Evolutionary conservation across 352 stramenopile species (phyloP).

Genomic region (Phytopythium chamaehyphon): DNA sequence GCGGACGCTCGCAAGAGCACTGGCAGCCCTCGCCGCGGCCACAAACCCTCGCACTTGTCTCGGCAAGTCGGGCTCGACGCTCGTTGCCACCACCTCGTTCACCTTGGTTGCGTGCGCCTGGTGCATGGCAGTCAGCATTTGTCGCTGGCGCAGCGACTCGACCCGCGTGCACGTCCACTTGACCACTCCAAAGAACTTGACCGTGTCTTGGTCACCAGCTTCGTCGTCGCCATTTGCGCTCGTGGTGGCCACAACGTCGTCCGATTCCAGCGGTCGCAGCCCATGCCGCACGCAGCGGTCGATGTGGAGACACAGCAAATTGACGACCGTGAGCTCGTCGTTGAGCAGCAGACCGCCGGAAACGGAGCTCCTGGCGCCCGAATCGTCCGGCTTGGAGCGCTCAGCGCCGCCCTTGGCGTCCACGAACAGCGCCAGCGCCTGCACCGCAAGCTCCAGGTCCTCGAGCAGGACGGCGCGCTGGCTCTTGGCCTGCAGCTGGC

Average conservation of each 20-base stretch:
- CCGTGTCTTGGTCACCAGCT: constrained; percentile 38
- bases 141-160: constrained; percentile 63
- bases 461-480: constrained; percentile 77
- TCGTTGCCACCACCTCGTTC: constrained; percentile 65
- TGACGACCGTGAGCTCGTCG: constrained; percentile 65
- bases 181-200: constrained; percentile 84
- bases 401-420: constrained; percentile 22
- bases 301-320: constrained; percentile 63
- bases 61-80: constrained; percentile 65
- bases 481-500: constrained; percentile 66
- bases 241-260: constrained; percentile 4
- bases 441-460: constrained; percentile 67
- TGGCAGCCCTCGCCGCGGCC: constrained; percentile 49
- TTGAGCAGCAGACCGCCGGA: constrained; percentile 57
- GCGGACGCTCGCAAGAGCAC: constrained; percentile 57
- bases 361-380: constrained; percentile 12
- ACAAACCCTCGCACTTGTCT: constrained; percentile 66
- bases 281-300: constrained; percentile 71
- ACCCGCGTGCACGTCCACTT: constrained; percentile 85
- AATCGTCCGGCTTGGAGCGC: constrained; percentile 1
- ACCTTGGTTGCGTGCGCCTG: constrained; percentile 33
- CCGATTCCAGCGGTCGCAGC: constrained; percentile 51
- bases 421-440: constrained; percentile 50
- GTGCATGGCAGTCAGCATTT: constrained; percentile 67
- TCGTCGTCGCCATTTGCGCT: not conserved